Conservation (phyloP, 306 rosid genomes). For the Casuarina cunninghamiana region DNA sequence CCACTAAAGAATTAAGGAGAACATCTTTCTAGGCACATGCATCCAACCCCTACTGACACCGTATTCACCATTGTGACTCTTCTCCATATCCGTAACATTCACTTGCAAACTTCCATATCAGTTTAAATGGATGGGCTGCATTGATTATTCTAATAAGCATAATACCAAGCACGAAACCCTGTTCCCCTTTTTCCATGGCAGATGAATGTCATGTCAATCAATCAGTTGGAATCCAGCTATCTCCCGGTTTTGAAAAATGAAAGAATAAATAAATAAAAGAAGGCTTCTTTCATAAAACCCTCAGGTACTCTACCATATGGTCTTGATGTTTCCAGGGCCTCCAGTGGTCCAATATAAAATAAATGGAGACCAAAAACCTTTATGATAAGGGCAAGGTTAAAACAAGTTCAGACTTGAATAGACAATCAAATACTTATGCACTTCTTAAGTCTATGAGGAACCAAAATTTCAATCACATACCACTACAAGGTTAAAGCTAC, state of each 20-base stretch:
- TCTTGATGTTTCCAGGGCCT: not conserved
- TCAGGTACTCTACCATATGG: not conserved
- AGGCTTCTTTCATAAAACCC: not conserved
- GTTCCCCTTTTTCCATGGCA: too few species aligned
- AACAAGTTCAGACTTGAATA: too few species aligned
- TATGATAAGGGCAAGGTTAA: too few species aligned
- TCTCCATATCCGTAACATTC: not conserved
- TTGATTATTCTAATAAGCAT: not conserved
- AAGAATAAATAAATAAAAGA: too few species aligned
- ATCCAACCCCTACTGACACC: too few species aligned
- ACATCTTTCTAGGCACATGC: not conserved
- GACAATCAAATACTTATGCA: too few species aligned
- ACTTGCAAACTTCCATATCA: not conserved
- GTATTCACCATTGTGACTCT: not conserved
- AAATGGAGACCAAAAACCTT: too few species aligned
- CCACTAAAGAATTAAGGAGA: not conserved
- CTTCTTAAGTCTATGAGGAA: too few species aligned
- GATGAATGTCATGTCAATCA: not conserved
- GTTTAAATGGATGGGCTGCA: not conserved
- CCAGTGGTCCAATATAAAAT: too few species aligned
- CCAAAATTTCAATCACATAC: not conserved
- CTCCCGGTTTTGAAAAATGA: not conserved
- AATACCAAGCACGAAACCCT: not conserved
- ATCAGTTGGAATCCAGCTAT: not conserved
- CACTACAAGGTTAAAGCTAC: not conserved